phyloP scores from a whole-genome alignment of 148 eudicot species.

The Rhododendron ferrugineum region DNA sequence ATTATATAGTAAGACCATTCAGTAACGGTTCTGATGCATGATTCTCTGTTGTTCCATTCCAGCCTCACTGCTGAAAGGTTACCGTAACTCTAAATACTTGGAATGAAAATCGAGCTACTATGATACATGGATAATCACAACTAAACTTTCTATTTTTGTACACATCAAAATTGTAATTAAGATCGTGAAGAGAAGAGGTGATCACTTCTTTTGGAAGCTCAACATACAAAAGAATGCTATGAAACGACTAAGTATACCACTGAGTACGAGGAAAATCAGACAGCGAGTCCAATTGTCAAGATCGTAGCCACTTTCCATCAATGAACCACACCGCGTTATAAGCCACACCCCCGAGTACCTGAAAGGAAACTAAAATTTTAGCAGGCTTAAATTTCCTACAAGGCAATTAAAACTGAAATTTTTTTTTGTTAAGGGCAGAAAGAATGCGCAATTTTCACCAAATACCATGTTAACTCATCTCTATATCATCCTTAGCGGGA shows the following conservation, averaged over 20 bases:
- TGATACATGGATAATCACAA: not conserved
- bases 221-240: conserved; percentile 59
- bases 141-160: not conserved
- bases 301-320: conserved; percentile 54
- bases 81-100: not conserved
- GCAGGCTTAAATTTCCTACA: not conserved
- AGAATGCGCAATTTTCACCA: not conserved
- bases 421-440: not conserved
- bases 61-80: not conserved
- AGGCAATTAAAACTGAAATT: not conserved
- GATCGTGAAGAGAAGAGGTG: not conserved
- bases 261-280: conserved; percentile 39
- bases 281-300: conserved; percentile 53
- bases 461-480: not conserved
- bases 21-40: not conserved
- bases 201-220: conserved; percentile 56
- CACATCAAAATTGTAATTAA: not conserved
- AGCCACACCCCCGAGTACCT: conserved; percentile 93
- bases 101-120: not conserved
- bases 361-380: not conserved
- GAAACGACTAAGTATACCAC: conserved; percentile 52
- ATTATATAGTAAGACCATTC: not conserved
- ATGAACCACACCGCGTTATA: conserved; percentile 72
- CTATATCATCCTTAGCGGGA: not conserved
- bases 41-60: not conserved